Evolutionary conservation across 2,329 filamentous ascomycete genomes (phyloP).

Genomic region (Ceratocystis diversiconidia): DNA sequence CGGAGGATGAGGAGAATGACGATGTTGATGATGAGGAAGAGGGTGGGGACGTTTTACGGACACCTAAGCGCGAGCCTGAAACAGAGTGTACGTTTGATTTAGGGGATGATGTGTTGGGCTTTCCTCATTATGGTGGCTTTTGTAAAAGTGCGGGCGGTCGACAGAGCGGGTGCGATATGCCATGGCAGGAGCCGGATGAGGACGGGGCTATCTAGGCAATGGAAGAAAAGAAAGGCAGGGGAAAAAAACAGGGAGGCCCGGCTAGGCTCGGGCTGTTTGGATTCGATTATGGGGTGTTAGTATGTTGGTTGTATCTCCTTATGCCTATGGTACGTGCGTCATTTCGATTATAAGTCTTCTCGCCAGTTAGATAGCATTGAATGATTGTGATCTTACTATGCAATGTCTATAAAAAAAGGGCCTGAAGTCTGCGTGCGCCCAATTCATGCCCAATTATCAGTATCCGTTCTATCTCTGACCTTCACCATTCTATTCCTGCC

Average conservation of each 20-base stretch:
- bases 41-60: not conserved
- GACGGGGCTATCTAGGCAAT: conserved; percentile 9
- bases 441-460: too few relatives aligned
- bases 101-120: not conserved
- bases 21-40: not conserved
- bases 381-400: not conserved
- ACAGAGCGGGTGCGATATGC: not conserved
- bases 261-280: too few relatives aligned
- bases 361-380: not conserved
- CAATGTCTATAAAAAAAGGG: not conserved
- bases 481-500: conserved; percentile 24
- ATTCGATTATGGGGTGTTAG: too few relatives aligned
- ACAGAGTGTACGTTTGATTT: not conserved
- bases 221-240: too few relatives aligned
- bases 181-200: conserved; percentile 7
- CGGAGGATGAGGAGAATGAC: not conserved
- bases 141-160: not conserved
- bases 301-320: not conserved
- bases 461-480: not conserved
- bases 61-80: not conserved
- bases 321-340: not conserved
- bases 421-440: too few relatives aligned
- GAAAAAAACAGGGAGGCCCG: too few relatives aligned
- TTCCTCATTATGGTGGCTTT: not conserved
- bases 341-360: not conserved